Evolutionary conservation across 2,329 filamentous ascomycete species (phyloP), one percentile per base, ranked within the genome.

Genomic region (Phoma sp.): DNA sequence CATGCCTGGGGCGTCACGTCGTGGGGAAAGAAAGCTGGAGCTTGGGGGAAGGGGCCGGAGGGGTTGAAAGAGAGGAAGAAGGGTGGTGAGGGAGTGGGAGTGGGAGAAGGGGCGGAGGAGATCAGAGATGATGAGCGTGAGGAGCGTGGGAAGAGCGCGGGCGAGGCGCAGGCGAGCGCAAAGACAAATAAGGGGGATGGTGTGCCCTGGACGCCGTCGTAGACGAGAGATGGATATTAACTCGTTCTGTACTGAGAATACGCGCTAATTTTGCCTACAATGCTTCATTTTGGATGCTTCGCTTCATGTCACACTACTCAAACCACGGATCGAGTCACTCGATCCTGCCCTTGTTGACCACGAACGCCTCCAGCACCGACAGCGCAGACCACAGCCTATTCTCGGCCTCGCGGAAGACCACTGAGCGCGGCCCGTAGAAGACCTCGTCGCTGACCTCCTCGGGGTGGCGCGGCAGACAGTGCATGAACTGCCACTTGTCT

Each of bases 401-500:
- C 79, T 98, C 93, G 0, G 91, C 95, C 77, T 99, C 95, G 2
- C 86, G 86, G 78, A 97, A 99, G 4, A 98, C 95, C 24, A 99
- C 79, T 35, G 90, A 96, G 68, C 89, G 84, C 0, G 85, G 82
- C 42, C 90, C 87, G 76, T 98, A 97, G 72, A 99, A 98, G 1
- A 99, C 93, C 70, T 95, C 92, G 69, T 99, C 93, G 53, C 84
- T 86, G 30, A 99, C 95, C 78, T 99, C 95, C 75, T 99, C 93
- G 0, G 85, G 85, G 72, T 99, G 93, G 59, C 95, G 85, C 11
- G 95, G 95, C 55, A 99, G 78, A 74, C 95, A 99, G 80, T 99
- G 95, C 95, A 99, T 97, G 75, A 99, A 99, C 76, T 91, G 92
- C 95, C 95, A 99, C 59, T 84, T 84, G 11, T 89, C 82, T 74